A percentile compares a stretch with the other conserved stretches of the same genome.
phyloP scores from a whole-genome alignment of 257 asterid species.

The Craterostigma plantagineum region DNA sequence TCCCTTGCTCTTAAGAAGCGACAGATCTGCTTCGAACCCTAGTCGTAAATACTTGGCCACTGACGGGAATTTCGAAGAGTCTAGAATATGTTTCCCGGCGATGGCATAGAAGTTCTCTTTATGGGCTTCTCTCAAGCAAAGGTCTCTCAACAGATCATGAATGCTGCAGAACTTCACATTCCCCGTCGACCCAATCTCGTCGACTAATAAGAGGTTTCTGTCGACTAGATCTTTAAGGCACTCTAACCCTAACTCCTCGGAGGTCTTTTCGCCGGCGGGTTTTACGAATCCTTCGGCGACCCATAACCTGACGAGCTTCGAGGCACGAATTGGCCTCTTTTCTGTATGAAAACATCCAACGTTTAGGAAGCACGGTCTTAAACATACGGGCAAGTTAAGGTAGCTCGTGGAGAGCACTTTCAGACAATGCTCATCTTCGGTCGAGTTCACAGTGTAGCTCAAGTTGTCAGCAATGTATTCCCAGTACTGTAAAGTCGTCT shows the following conservation, averaged over 20 bases:
- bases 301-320: conserved; percentile 5
- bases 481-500: conserved; percentile 1
- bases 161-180: background rate
- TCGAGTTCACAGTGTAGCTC: background rate
- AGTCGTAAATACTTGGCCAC: too few relatives aligned
- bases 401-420: conserved; percentile 6
- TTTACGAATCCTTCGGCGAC: conserved; percentile 7
- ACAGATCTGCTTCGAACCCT: too few relatives aligned
- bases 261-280: conserved; percentile 2
- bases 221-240: conserved; percentile 5
- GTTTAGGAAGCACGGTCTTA: conserved; percentile 7
- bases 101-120: background rate
- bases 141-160: conserved; percentile 11
- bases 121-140: background rate
- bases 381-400: conserved; percentile 2
- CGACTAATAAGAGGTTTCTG: conserved; percentile 5
- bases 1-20: too few relatives aligned
- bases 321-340: conserved; percentile 3
- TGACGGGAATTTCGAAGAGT: background rate
- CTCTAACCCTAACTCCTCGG: conserved; percentile 6
- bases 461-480: conserved; percentile 3
- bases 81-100: background rate
- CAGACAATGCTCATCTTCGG: conserved; percentile 4
- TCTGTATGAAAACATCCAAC: conserved; percentile 9
- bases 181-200: background rate